Base-by-base conservation (phyloP, 2,329 filamentous ascomycete genomes). In the Eutypa lata region DNA sequence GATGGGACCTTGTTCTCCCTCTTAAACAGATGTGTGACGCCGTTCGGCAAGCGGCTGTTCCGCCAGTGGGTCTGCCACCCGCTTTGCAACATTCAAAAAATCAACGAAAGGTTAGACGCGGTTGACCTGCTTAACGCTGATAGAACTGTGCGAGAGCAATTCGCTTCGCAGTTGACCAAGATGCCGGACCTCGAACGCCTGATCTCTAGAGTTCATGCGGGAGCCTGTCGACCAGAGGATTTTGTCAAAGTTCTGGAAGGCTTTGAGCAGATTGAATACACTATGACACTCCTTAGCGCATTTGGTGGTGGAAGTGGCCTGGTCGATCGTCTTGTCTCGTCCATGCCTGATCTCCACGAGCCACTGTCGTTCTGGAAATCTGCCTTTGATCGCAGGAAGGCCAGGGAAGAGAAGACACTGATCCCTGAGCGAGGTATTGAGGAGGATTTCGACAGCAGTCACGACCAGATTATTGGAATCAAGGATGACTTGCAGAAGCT, bases 11-110 rank as follows among this genome's bases (percentile, higher is more conserved):
- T 99, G 1, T 99, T 97, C 71, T 83, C 82, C 49, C 84, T 99
- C 58, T 81, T 99, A 49, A 97, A 99, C 69, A 86, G 91, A 49
- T 99, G 94, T 67, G 88, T 97, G 57, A 97, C 94, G 3, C 93
- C 94, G 0, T 99, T 99, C 66, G 94, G 94, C 53, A 99, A 99
- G 73, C 88, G 94, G 11, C 84, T 96, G 69, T 91, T 99, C 70
- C 88, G 92, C 51, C 91, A 96, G 69, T 99, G 94, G 94, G 88
- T 99, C 2, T 97, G 93, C 64, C 94, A 99, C 70, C 94, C 94
- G 2, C 78, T 99, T 14, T 91, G 91, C 68, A 89, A 96, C 71
- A 86, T 90, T 6, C 75, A 79, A 37, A 91, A 89, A 66, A 97
- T 99, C 75, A 96, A 97, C 64, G 91, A 95, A 59, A 85, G 94